A percentile compares a stretch with the other conserved stretches of the same genome.
These are phyloP conservation scores for Pseudocercospora pini-densiflorae DNA, from an alignment of 2,329 filamentous ascomycete species.

Conservation along the genomic window DNA sequence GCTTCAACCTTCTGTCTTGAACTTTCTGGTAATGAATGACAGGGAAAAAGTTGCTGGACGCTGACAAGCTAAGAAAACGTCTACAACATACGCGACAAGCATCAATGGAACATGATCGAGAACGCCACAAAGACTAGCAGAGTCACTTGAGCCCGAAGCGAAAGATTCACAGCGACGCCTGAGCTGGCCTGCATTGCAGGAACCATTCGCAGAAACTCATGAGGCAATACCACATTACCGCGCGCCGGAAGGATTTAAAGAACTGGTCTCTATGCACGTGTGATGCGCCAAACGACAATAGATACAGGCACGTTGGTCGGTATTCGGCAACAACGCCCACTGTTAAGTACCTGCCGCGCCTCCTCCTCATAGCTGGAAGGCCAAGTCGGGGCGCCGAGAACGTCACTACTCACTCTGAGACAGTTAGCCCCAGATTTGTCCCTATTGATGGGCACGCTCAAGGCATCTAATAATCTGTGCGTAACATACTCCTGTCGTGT, in stretches of 20 bases:
- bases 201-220: neutral
- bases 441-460: neutral
- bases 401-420: neutral
- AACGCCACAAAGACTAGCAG: no score
- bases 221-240: no score
- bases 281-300: no score
- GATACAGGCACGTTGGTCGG: neutral
- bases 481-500: neutral
- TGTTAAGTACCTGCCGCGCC: neutral
- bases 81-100: neutral
- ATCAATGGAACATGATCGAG: neutral
- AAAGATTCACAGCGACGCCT: no score
- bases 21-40: neutral
- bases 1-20: neutral
- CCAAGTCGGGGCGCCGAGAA: neutral
- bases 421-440: neutral
- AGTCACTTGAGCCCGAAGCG: no score
- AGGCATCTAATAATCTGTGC: neutral
- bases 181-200: neutral
- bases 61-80: neutral
- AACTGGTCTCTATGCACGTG: no score
- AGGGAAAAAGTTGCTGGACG: no score
- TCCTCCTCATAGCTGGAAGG: neutral
- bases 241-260: no score
- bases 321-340: neutral